These are phyloP conservation scores for Limnanthes douglasii DNA, from an alignment of 345 rosid species.

Conservation along the genomic window DNA sequence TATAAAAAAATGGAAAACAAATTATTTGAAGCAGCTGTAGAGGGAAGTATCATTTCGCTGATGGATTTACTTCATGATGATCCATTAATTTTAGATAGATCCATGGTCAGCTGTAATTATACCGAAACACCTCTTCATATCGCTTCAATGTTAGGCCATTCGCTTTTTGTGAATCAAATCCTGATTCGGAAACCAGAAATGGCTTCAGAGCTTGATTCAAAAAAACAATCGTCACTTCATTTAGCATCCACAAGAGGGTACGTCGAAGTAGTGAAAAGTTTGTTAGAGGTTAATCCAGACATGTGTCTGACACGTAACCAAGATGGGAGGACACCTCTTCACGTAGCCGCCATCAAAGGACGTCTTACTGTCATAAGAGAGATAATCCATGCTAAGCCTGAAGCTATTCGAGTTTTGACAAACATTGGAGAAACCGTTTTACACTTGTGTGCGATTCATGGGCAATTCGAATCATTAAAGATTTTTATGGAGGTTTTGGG, in stretches of 20 bases:
- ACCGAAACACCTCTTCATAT: too few relatives aligned
- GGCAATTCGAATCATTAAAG: constrained; percentile 12
- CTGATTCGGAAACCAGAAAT: constrained; percentile 7
- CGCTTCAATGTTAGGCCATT: constrained; percentile 10
- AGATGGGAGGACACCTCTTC: constrained; percentile 9
- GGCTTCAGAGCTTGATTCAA: constrained; percentile 4
- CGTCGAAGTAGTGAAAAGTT: constrained; percentile 3
- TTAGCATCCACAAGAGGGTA: constrained; percentile 10
- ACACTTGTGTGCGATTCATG: constrained; percentile 11
- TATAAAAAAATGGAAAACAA: too few relatives aligned
- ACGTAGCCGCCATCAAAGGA: constrained; percentile 10
- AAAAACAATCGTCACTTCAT: constrained; percentile 7
- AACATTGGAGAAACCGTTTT: constrained; percentile 10
- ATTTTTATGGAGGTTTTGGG: constrained; percentile 4
- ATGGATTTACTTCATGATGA: too few relatives aligned
- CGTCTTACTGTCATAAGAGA: too few relatives aligned
- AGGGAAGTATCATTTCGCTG: too few relatives aligned
- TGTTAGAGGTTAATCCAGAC: constrained; percentile 3
- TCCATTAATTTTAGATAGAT: too few relatives aligned
- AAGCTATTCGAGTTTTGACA: not conserved
- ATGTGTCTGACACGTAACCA: constrained; percentile 3
- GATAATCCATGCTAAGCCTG: too few relatives aligned
- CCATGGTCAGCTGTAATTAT: too few relatives aligned
- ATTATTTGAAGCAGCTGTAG: too few relatives aligned
- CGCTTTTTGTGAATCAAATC: constrained; percentile 5